Evolutionary conservation across 108 stramenopile genomes (phyloP), one percentile per base, ranked within the genome.

Genomic region (Schizochytrium sp.): DNA sequence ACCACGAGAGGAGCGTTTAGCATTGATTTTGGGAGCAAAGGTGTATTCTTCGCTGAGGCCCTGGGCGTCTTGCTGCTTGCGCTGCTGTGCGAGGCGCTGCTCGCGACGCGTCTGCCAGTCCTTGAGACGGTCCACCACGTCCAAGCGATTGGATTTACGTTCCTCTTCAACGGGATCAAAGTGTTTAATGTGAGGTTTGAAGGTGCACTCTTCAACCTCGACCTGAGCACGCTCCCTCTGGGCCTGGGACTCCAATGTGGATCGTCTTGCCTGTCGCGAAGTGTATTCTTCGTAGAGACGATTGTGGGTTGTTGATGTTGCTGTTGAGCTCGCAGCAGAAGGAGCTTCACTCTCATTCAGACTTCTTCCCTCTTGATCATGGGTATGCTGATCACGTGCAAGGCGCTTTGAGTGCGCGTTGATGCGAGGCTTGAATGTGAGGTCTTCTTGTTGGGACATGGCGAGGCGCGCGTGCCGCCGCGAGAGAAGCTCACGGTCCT

Each of bases 21-120:
- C 23, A 83, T 83, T 83, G 1, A 53, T 83, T 53, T 83, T 47
- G 25, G 76, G 76, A 12, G 76, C 76, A 53, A 83, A 83, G 19
- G 76, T 83, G 76, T 83, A 83, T 23, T 83, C 76, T 34, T 83
- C 51, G 51, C 76, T 28, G 25, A 83, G 51, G n/a, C 51, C 76
- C 18, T 83, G 45, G 28, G 12, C 76, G 5, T 83, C 76, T 45
- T 83, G 19, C 23, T 21, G 23, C 28, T 53, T 47, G 10, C 76
- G 45, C 51, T 83, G 48, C 18, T 53, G 12, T 23, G 19, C 76
- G 4, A 83, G 76, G n/a, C 51, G 45, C 45, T 25, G n/a, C 25
- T 21, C 45, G n/a, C 76, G 76, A 83, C 51, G 45, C 51, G 12
- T 12, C 45, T 83, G 23, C 76, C 76, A 83, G 6, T 83, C 76